A percentile compares a stretch with the other conserved stretches of the same genome.
phyloP scores from a whole-genome alignment of 2,329 filamentous ascomycete genomes.

The Mariannaea elegans region DNA sequence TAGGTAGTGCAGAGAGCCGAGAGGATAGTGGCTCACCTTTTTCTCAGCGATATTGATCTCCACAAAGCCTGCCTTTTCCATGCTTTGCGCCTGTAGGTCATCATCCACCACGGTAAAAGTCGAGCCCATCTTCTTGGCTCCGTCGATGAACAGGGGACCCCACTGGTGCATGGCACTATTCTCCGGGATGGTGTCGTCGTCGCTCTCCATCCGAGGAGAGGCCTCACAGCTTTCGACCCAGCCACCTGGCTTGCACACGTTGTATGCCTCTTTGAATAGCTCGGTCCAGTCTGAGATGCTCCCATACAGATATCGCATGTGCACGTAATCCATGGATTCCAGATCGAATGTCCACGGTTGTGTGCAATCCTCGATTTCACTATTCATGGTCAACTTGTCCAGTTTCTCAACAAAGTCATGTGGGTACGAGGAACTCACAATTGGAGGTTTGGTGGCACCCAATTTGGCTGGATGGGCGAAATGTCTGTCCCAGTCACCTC shows the following conservation, averaged over 20 bases:
- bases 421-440: conserved; percentile 14
- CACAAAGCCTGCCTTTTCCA: conserved; percentile 23
- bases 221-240: conserved; percentile 28
- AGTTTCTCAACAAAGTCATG: neutral
- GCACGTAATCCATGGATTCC: conserved; percentile 27
- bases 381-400: neutral
- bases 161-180: conserved; percentile 31
- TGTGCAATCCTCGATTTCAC: conserved; percentile 31
- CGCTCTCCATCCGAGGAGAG: conserved; percentile 22
- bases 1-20: neutral
- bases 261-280: conserved; percentile 24
- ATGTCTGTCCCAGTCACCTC: conserved; percentile 30
- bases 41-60: conserved; percentile 14
- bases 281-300: conserved; percentile 24
- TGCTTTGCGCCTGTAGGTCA: conserved; percentile 17
- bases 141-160: conserved; percentile 30
- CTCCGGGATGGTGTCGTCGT: conserved; percentile 19
- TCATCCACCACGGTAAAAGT: conserved; percentile 28
- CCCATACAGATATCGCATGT: conserved; percentile 29
- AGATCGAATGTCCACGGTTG: conserved; percentile 30
- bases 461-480: conserved; percentile 28
- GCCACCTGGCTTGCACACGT: conserved; percentile 21
- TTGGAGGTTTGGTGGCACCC: conserved; percentile 24
- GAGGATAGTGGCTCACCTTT: conserved; percentile 11
- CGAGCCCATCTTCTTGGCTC: conserved; percentile 23